Base-by-base conservation (phyloP, 371 early-diverging fungal genomes). In the Lichtheimia ornata region DNA sequence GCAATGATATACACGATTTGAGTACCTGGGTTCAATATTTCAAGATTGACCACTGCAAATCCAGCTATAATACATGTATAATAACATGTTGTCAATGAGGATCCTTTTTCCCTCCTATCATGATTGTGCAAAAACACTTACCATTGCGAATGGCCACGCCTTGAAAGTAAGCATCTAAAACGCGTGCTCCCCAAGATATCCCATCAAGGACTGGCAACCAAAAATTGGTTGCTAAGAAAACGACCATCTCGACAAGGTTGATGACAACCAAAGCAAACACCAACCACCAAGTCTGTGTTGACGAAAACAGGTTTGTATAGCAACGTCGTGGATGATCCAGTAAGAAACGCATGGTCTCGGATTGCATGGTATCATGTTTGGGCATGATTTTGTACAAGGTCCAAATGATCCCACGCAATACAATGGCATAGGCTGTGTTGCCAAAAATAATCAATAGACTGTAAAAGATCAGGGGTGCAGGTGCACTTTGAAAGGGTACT, bases 81-180 rank as follows among this genome's bases (percentile, higher is more conserved):
- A 12, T 24, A 0, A 44, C 5, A 11, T 45, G 45, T n/a, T 0
- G 13, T 14, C 51, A 56, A 22, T 41, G 4, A 28, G 1, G 0
- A 28, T 1, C 7, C 28, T 22, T n/a, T n/a, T n/a, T n/a, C n/a
- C n/a, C n/a, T n/a, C n/a, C 28, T 5, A 28, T 28, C 7, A 18
- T 55, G 17, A 11, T 5, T 1, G 20, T 28, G 1, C n/a, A 20
- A 12, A 9, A 13, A 4, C 14, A 9, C 18, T 15, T 69, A 74
- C 79, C 79, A 45, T 67, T 80, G 51, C 80, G 65, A 22, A 71
- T 73, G 3, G 77, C 69, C 6, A 77, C 65, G 1, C 75, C 70
- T 59, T 80, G 80, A 59, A 74, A 80, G 12, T 74, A 45, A 0
- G 71, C 73, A 55, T 71, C 73, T 22, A 77, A 24, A 12, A 76